Base-by-base conservation (phyloP, 805 yeast species). In the Saccharomyces paradoxus region DNA sequence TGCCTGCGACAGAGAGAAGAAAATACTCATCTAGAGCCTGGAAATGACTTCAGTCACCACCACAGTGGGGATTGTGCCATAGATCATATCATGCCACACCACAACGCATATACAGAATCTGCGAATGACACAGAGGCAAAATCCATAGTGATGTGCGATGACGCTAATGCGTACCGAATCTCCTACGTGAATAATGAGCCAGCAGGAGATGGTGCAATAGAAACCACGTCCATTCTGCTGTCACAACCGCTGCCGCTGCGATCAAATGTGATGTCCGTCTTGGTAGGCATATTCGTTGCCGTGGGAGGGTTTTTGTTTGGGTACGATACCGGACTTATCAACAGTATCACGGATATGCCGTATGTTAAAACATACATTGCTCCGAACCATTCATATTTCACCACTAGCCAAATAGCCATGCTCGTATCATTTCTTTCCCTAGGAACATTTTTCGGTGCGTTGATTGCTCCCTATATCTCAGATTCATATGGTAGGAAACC, bases 341-440 rank as follows among this genome's bases (percentile, higher is more conserved):
- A 82, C 58, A 86, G 84, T 71, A 79, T 84, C 50, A 68, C 83
- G 74, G 87, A 80, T 57, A 84, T 84, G 89, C 66, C 70, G 29
- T 83, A 79, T 60, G 82, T 79, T 22, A 66, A 71, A n/a, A 55
- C 70, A 63, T n/a, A 66, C 65, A 21, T 76, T 78, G 58, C 80
- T 82, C 53, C 60, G 66, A 12, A 54, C 58, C 5, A 65, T 69
- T 48, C 59, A 0, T 61, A 55, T 3, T 80, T 80, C 57, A 70
- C 73, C 2, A 73, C 77, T 21, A 75, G 74, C 60, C 82, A 80
- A 63, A 69, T 81, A 58, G 80, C 84, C 46, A 64, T 86, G 46
- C 80, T 85, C 50, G 85, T 87, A n/a, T 85, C 89, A n/a, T 81
- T 84, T 54, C 74, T 86, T 54, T 83, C 89, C 17, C 76, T 83